Base-by-base conservation (phyloP, 176 grass and related monocot genomes). In the Secale cereale region DNA sequence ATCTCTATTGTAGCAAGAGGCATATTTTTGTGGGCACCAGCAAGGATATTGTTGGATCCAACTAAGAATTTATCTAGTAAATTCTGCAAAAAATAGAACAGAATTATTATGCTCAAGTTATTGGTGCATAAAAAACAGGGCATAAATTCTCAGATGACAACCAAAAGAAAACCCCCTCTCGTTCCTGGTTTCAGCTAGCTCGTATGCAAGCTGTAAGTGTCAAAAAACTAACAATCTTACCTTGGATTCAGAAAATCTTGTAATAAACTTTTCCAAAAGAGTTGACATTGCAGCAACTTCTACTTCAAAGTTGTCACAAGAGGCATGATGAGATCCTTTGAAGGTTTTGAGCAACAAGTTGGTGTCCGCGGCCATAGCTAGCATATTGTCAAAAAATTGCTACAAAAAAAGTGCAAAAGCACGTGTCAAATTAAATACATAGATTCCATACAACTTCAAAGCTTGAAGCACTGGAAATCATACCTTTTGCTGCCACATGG, bases 401-500 rank as follows among this genome's bases (percentile, higher is more conserved):
- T 98, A 83, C 46, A 77, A 3, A 70, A 76, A 73, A 19, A 64
- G 27, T 54, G 77, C 13, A 70, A 80, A 86, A 56, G 14, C 3
- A 77, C 11, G n/a, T 2, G 2, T 59, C 3, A 78, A 81, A 63
- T 16, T 78, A 27, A 59, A 50, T 45, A 45, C 71, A 75, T 75
- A 75, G 50, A 83, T 60, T 19, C 20, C 52, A 48, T 59, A 76
- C 29, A 70, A 25, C 2, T 62, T 33, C 6, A 75, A 81, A 86
- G 39, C 65, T 35, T 74, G 6, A 23, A 77, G 40, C 10, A 23
- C 23, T 3, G 50, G 74, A 83, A 85, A 85, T 32, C 30, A 15
- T 93, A 98, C 93, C 93, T 98, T 98, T 88, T 98, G 93, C 52
- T 85, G 76, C 93, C 91, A 93, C 87, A 98, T 92, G 78, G 87